These are phyloP conservation scores for Zygosaccharomyces pseudobailii DNA, from an alignment of 1,139 yeast species.

Conservation along the genomic window DNA sequence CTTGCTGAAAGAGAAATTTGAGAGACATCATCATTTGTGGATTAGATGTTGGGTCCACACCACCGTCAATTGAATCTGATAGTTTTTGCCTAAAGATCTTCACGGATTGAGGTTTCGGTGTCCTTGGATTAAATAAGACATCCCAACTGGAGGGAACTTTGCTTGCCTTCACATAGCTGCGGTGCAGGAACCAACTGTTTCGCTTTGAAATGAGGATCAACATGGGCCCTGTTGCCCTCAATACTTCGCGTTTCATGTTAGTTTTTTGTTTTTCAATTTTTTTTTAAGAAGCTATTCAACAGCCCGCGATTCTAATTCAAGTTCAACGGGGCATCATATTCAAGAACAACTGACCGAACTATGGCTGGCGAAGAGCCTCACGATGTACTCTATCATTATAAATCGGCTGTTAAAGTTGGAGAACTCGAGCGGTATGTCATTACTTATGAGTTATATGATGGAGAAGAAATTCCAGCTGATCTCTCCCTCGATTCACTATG, in stretches of 20 bases:
- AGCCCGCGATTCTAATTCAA: not conserved
- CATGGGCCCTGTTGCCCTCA: not conserved
- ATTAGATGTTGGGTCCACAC: not conserved
- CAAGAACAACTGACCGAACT: not conserved
- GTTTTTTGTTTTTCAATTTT: not conserved
- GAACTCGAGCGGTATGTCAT: slow-evolving; percentile 50
- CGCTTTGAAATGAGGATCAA: not conserved
- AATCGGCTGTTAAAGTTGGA: slow-evolving; percentile 48
- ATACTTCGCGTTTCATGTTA: too few relatives aligned
- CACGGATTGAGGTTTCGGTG: not conserved
- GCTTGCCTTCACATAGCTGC: not conserved
- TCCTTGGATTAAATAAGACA: not conserved
- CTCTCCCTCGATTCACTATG: slow-evolving; percentile 40
- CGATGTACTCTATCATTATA: slow-evolving; percentile 38
- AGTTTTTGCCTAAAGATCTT: not conserved
- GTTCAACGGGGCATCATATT: not conserved
- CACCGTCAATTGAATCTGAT: not conserved
- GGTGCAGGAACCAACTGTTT: not conserved
- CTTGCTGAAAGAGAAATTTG: not conserved
- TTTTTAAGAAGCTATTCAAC: not conserved
- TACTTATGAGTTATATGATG: slow-evolving; percentile 41
- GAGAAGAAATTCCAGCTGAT: slow-evolving; percentile 25
- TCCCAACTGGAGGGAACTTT: not conserved
- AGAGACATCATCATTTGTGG: not conserved
- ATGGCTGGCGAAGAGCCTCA: not conserved